Percentiles rank a stretch among this genome's conserved stretches.
Conservation (phyloP, 2,329 filamentous ascomycete species). For the Periconia sp. region DNA sequence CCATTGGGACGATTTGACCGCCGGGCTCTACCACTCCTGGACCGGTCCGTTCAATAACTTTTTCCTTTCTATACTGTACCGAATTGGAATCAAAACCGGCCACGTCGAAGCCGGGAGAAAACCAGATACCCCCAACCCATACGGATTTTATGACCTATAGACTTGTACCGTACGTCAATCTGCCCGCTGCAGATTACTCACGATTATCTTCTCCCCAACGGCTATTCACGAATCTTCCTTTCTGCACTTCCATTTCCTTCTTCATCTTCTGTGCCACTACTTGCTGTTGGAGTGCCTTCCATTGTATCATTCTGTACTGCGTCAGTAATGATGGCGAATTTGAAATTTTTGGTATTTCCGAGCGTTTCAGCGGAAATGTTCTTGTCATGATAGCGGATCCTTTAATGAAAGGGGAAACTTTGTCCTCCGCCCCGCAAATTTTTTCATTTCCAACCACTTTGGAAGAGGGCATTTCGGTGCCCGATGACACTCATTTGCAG, state of each 20-base stretch:
- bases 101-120: constrained; percentile 17
- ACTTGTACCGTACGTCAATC: constrained; percentile 16
- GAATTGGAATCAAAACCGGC: constrained; percentile 14
- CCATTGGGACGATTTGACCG: constrained; percentile 33
- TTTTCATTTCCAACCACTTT: not conserved
- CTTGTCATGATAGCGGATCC: constrained; percentile 6
- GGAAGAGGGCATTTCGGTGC: not conserved
- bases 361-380: constrained; percentile 2
- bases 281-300: not conserved
- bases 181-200: not conserved
- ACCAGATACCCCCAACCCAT: constrained; percentile 39
- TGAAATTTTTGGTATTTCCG: not conserved
- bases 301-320: not conserved
- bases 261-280: constrained; percentile 1
- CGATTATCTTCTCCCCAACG: not conserved
- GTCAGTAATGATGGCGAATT: not conserved
- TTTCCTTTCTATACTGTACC: constrained; percentile 19
- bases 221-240: constrained; percentile 2
- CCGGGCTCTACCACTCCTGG: constrained; percentile 17
- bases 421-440: not conserved
- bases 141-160: constrained; percentile 42
- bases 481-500: constrained; percentile 4
- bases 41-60: constrained; percentile 16
- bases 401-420: not conserved
- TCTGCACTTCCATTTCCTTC: not conserved